Conservation (phyloP, 495 filamentous ascomycete genomes). For the Podospora anserina region DNA sequence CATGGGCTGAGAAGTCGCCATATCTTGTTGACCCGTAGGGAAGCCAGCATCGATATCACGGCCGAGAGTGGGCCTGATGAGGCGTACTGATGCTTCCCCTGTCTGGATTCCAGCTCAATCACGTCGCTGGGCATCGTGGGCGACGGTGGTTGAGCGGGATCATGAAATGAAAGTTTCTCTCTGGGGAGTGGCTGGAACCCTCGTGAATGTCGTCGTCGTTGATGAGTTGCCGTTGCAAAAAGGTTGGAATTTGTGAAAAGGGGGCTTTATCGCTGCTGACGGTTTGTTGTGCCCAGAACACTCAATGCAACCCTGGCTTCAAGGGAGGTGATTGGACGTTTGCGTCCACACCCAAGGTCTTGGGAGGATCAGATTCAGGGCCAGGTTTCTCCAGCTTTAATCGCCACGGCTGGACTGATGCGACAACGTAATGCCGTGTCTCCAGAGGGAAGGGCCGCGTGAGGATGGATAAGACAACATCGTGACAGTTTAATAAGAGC, state of each 20-base stretch:
- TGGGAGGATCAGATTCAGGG: not conserved
- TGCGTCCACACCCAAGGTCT: not conserved
- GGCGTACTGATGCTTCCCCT: conserved; percentile 3
- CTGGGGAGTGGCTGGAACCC: not conserved
- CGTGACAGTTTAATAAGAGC: not conserved
- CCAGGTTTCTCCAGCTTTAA: not conserved
- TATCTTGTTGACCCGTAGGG: conserved; percentile 6
- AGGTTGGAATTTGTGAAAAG: not conserved
- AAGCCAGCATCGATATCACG: conserved; percentile 10
- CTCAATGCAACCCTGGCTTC: not conserved
- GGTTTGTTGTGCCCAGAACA: not conserved
- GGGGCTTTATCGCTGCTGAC: not conserved
- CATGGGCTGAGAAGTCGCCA: conserved; percentile 17
- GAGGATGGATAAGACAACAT: not conserved
- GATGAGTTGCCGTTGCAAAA: not conserved
- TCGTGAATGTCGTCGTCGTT: not conserved
- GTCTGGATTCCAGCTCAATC: conserved; percentile 13
- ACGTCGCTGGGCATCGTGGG: conserved; percentile 14
- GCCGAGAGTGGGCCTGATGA: not conserved
- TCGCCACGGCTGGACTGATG: not conserved
- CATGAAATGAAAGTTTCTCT: not conserved
- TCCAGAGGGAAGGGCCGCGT: not conserved
- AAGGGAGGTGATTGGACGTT: not conserved
- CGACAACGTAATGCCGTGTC: not conserved
- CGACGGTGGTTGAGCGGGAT: not conserved